A percentile compares a stretch with the other conserved stretches of the same genome.
Evolutionary conservation across 305 asterid genomes (phyloP).

Genomic region (Fraxinus sp.): DNA sequence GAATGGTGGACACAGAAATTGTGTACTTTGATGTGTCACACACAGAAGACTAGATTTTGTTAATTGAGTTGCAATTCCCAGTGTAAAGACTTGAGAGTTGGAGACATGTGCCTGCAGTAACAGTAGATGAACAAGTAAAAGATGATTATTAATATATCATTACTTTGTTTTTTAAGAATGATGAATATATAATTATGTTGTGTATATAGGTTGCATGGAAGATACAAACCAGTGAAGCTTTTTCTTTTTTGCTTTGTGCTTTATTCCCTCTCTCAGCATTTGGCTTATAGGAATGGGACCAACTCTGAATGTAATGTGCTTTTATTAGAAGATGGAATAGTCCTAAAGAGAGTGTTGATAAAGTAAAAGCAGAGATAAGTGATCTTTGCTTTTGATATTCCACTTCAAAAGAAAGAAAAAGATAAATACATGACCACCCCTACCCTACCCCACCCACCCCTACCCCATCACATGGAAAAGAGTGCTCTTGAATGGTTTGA

Average conservation of each 20-base stretch:
- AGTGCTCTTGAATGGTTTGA: slow-evolving; percentile 47
- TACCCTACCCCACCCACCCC: background rate
- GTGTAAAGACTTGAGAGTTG: no score
- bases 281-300: background rate
- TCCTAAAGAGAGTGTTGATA: slow-evolving; percentile 79
- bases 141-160: background rate
- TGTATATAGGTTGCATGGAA: background rate
- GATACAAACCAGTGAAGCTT: background rate
- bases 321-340: slow-evolving; percentile 86
- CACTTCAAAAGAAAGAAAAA: slow-evolving; percentile 49
- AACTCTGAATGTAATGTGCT: slow-evolving; percentile 45
- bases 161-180: background rate
- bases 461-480: slow-evolving; percentile 59
- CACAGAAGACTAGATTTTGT: background rate
- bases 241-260: background rate
- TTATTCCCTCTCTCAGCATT: background rate
- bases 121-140: slow-evolving; percentile 1
- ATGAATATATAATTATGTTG: background rate
- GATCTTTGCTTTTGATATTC: slow-evolving; percentile 70
- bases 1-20: no score
- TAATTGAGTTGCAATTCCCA: background rate
- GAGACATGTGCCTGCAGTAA: background rate
- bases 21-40: background rate
- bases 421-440: slow-evolving; percentile 33
- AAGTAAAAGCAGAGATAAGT: slow-evolving; percentile 63